Evolutionary conservation across 2,329 filamentous ascomycete species (phyloP).

Genomic region (Ophidiomyces ophidiicola): DNA sequence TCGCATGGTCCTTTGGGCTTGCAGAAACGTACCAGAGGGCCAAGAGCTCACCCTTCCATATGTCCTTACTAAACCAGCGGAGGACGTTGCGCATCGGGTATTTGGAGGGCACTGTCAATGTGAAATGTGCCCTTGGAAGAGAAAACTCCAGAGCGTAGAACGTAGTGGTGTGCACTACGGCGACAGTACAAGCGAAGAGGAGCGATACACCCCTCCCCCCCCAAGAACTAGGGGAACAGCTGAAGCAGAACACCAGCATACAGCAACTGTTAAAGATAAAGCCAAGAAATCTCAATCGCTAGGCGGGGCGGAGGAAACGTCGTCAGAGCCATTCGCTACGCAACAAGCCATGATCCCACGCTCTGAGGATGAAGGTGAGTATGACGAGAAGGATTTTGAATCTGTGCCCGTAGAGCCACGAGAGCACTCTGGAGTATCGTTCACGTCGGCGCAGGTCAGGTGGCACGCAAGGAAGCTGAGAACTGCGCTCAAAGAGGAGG

Average conservation of each 20-base stretch:
- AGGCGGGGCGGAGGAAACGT: not conserved
- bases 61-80: constrained; percentile 1
- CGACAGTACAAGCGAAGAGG: not conserved
- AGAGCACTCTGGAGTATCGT: constrained; percentile 4
- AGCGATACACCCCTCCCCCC: not conserved
- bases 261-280: not conserved
- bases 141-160: not conserved
- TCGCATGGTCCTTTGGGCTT: constrained; percentile 23
- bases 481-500: not conserved
- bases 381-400: constrained; percentile 7
- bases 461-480: constrained; percentile 5
- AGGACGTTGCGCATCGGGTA: constrained; percentile 9
- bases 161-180: constrained; percentile 3
- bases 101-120: constrained; percentile 7
- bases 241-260: not conserved
- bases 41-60: constrained; percentile 20
- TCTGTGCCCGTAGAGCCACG: not conserved
- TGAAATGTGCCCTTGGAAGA: not conserved
- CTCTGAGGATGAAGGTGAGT: constrained; percentile 8
- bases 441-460: not conserved
- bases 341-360: constrained; percentile 4
- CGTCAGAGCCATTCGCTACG: not conserved
- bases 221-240: not conserved
- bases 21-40: constrained; percentile 16
- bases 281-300: not conserved